Conservation (phyloP, 768 basidiomycete genomes). For the Trametopsis cervina region DNA sequence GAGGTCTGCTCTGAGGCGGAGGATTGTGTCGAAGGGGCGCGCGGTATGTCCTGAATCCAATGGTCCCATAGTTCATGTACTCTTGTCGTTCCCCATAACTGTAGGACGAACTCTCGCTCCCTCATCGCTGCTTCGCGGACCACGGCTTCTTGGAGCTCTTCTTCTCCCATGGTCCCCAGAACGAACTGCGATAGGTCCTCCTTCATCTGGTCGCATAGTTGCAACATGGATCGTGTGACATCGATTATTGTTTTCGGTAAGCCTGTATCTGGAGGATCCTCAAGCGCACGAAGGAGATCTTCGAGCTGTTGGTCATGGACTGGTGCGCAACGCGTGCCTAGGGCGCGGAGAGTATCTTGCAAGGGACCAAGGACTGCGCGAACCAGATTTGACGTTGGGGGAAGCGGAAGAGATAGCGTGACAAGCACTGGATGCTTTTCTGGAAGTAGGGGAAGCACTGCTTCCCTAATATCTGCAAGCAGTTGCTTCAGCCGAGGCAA, state of each 20-base stretch:
- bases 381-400: slow-evolving; percentile 65
- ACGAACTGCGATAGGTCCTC: slow-evolving; percentile 60
- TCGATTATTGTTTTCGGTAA: slow-evolving; percentile 45
- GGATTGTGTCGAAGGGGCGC: too few species aligned
- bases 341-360: slow-evolving; percentile 41
- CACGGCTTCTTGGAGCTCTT: slow-evolving; percentile 44
- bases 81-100: slow-evolving; percentile 37
- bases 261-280: slow-evolving; percentile 22
- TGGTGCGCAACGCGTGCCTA: slow-evolving; percentile 63
- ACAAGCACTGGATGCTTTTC: slow-evolving; percentile 41
- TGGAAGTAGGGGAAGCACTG: slow-evolving; percentile 54
- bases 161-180: slow-evolving; percentile 59
- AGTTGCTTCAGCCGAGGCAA: slow-evolving; percentile 50
- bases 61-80: slow-evolving; percentile 22
- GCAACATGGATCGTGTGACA: slow-evolving; percentile 40
- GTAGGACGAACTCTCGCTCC: slow-evolving; percentile 49
- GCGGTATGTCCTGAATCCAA: slow-evolving; percentile 19
- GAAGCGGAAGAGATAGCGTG: slow-evolving; percentile 48
- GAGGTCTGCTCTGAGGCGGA: too few species aligned
- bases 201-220: slow-evolving; percentile 58
- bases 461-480: slow-evolving; percentile 45
- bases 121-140: slow-evolving; percentile 43
- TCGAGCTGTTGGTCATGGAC: slow-evolving; percentile 52
- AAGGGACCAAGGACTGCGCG: slow-evolving; percentile 48
- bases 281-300: slow-evolving; percentile 30